Percentiles rank a stretch among this genome's conserved stretches.
Evolutionary conservation across 2,329 filamentous ascomycete species (phyloP).

Genomic region (Epichloe bromicola): DNA sequence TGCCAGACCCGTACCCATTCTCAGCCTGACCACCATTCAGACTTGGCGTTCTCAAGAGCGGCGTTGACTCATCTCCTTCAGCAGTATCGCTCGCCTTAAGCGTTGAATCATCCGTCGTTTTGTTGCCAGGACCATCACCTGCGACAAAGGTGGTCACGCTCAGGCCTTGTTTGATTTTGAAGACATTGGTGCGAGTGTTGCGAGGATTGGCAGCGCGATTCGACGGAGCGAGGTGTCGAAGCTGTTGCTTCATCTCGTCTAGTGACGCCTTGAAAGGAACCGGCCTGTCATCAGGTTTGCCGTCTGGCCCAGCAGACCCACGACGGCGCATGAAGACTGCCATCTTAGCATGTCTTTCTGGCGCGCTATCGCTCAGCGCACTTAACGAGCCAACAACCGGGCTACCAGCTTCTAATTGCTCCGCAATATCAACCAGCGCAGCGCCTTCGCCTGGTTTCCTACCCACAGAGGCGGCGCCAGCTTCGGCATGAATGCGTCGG

Average conservation of each 20-base stretch:
- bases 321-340: constrained; percentile 48
- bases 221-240: constrained; percentile 50
- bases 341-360: constrained; percentile 35
- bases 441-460: constrained; percentile 18
- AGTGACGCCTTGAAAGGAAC: constrained; percentile 47
- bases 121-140: constrained; percentile 2
- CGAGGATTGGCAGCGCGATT: constrained; percentile 52
- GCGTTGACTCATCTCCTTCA: constrained; percentile 7
- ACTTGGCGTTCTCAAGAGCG: constrained; percentile 5
- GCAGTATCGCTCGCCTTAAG: not conserved
- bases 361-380: constrained; percentile 24
- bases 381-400: constrained; percentile 23
- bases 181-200: constrained; percentile 46
- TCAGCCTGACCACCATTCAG: constrained; percentile 5
- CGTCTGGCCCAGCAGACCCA: constrained; percentile 41
- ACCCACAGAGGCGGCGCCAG: constrained; percentile 18
- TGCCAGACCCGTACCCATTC: constrained; percentile 8
- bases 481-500: constrained; percentile 33
- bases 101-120: constrained; percentile 2
- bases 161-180: constrained; percentile 49
- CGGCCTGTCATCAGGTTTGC: constrained; percentile 28
- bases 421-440: constrained; percentile 25
- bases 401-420: constrained; percentile 25
- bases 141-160: constrained; percentile 9
- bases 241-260: constrained; percentile 48